Conservation (phyloP, 192 early-diverging fungal species). For the Mortierella alpina region DNA sequence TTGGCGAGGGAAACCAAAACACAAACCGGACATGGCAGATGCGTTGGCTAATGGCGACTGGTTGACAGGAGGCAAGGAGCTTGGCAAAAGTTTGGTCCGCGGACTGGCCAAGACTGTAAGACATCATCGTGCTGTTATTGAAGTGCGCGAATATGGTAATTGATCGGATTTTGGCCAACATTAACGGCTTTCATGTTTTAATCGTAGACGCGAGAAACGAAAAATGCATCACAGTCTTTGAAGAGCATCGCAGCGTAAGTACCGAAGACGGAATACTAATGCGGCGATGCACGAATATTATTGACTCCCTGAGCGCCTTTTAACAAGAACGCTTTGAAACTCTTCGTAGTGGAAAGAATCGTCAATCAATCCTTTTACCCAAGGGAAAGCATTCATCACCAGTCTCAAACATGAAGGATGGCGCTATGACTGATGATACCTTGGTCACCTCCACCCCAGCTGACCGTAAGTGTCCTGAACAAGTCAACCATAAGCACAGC, state of each 20-base stretch:
- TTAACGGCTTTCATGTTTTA: neutral
- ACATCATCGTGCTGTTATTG: neutral
- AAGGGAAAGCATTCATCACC: slow-evolving; percentile 27
- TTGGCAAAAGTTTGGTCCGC: slow-evolving; percentile 57
- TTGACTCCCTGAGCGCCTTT: neutral
- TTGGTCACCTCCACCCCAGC: neutral
- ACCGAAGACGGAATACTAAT: neutral
- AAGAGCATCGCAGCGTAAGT: slow-evolving; percentile 42
- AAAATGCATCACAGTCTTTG: slow-evolving; percentile 37
- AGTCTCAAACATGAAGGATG: slow-evolving; percentile 24
- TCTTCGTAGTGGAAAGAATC: slow-evolving; percentile 29
- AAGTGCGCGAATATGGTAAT: neutral
- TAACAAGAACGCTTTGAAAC: neutral
- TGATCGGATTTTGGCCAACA: neutral
- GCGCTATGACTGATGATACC: slow-evolving; percentile 29
- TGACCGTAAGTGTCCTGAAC: slow-evolving; percentile 21
- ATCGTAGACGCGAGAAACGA: slow-evolving; percentile 36
- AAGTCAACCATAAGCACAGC: too few relatives aligned
- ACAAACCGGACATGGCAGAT: slow-evolving; percentile 53
- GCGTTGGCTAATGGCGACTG: slow-evolving; percentile 53
- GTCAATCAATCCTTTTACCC: slow-evolving; percentile 26
- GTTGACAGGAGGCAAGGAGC: slow-evolving; percentile 56
- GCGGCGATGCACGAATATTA: neutral
- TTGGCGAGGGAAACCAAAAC: slow-evolving; percentile 60
- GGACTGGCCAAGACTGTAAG: slow-evolving; percentile 47